phyloP scores from a whole-genome alignment of 2,329 filamentous ascomycete genomes.

The Sodiomyces alkalinus region DNA sequence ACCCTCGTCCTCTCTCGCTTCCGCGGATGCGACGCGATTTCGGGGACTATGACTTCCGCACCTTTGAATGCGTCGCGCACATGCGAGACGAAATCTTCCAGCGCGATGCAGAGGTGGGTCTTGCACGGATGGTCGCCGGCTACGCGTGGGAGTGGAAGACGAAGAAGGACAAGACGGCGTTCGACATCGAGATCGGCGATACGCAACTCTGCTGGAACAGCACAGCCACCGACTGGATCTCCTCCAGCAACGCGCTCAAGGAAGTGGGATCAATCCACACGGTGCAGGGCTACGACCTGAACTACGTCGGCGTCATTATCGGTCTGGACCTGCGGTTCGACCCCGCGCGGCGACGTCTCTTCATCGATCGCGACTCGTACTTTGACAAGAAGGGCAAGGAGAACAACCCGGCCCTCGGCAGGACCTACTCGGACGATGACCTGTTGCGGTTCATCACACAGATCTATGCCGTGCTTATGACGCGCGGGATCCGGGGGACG shows the following conservation, averaged over 20 bases:
- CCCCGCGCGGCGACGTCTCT: background rate
- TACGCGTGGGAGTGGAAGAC: background rate
- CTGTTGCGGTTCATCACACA: background rate
- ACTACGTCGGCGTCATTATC: background rate
- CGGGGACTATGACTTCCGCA: background rate
- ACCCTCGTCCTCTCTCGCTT: background rate
- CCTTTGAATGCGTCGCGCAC: background rate
- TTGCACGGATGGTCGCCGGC: background rate
- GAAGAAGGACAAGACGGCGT: background rate
- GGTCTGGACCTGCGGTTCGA: background rate
- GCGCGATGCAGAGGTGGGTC: background rate
- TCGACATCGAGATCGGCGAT: background rate
- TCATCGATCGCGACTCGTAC: background rate
- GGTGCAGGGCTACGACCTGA: background rate
- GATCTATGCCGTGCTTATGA: background rate
- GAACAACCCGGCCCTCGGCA: background rate
- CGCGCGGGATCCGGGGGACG: background rate
- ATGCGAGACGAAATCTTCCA: background rate
- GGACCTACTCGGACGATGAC: background rate
- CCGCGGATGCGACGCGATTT: background rate
- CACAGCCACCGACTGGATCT: background rate
- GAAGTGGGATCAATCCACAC: background rate
- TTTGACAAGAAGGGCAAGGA: slow-evolving; percentile 1
- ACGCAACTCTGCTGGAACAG: background rate
- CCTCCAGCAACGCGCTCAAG: background rate